phyloP scores from a whole-genome alignment of 2,329 filamentous ascomycete genomes.

The Byssochlamys sp. region DNA sequence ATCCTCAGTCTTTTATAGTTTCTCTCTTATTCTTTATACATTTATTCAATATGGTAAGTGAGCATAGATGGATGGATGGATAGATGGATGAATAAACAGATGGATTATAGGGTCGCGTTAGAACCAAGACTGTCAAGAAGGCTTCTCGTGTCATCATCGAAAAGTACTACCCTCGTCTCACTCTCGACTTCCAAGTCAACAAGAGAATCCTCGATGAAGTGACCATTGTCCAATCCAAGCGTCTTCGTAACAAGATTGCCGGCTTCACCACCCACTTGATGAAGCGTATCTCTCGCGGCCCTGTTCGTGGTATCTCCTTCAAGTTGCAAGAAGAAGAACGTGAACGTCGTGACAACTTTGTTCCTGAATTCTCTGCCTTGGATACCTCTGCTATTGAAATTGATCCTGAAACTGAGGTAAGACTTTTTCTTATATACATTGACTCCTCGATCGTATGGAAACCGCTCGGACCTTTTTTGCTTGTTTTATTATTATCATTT shows the following conservation, averaged over 20 bases:
- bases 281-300: conserved; percentile 99
- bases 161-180: conserved; percentile 93
- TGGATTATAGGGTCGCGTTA: too few relatives aligned
- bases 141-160: conserved; percentile 99
- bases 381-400: conserved; percentile 96
- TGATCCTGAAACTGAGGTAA: conserved; percentile 96
- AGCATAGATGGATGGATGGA: too few relatives aligned
- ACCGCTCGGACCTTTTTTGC: too few relatives aligned
- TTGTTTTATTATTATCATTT: too few relatives aligned
- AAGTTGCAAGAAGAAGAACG: conserved; percentile 99
- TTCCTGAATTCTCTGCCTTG: conserved; percentile 94
- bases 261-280: conserved; percentile 98
- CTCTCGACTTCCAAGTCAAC: conserved; percentile 99
- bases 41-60: too few relatives aligned
- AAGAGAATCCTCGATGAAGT: conserved; percentile 99
- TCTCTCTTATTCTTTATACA: too few relatives aligned
- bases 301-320: conserved; percentile 99
- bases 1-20: too few relatives aligned
- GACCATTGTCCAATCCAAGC: conserved; percentile 97
- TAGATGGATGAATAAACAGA: too few relatives aligned
- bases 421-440: too few relatives aligned
- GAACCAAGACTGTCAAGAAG: conserved; percentile 69
- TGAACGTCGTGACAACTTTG: conserved; percentile 99
- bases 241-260: conserved; percentile 99
- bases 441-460: too few relatives aligned